These are phyloP conservation scores for Lentinula novae-zelandiae DNA, from an alignment of 1,284 basidiomycete species.

Conservation along the genomic window DNA sequence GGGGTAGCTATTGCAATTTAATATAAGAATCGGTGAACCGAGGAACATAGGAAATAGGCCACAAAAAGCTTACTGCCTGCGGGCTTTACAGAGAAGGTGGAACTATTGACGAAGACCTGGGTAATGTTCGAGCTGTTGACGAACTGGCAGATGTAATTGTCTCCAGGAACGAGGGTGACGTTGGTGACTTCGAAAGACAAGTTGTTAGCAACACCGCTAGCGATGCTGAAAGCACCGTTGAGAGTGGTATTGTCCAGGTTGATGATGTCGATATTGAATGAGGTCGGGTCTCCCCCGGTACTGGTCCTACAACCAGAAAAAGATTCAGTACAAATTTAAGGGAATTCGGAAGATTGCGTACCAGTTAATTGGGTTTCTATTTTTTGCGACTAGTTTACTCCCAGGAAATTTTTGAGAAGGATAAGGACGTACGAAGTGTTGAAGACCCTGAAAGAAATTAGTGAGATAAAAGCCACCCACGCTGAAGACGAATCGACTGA, in stretches of 20 bases:
- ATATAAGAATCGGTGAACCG: neutral
- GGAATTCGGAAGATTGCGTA: neutral
- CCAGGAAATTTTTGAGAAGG: no score
- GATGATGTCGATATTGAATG: conserved; percentile 1
- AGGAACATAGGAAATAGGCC: neutral
- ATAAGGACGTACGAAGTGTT: neutral
- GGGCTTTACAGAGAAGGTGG: neutral
- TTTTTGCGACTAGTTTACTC: neutral
- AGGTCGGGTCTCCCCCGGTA: neutral
- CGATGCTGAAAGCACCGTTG: conserved; percentile 5
- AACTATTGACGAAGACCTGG: conserved; percentile 3
- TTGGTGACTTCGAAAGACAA: conserved; percentile 4
- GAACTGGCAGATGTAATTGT: conserved; percentile 1
- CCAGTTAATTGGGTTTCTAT: conserved; percentile 1
- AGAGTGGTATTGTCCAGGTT: neutral
- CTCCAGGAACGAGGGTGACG: conserved; percentile 1
- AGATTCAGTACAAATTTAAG: neutral
- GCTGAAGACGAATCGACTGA: neutral
- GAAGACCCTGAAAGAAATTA: neutral
- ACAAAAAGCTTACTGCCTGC: neutral
- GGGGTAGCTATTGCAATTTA: neutral
- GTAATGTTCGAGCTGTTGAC: conserved; percentile 2
- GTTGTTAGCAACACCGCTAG: neutral
- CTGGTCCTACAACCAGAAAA: neutral
- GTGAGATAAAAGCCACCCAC: neutral